Percentiles rank a stretch among this genome's conserved stretches.
phyloP scores from a whole-genome alignment of 345 rosid genomes.

The Aethionema arabicum region DNA sequence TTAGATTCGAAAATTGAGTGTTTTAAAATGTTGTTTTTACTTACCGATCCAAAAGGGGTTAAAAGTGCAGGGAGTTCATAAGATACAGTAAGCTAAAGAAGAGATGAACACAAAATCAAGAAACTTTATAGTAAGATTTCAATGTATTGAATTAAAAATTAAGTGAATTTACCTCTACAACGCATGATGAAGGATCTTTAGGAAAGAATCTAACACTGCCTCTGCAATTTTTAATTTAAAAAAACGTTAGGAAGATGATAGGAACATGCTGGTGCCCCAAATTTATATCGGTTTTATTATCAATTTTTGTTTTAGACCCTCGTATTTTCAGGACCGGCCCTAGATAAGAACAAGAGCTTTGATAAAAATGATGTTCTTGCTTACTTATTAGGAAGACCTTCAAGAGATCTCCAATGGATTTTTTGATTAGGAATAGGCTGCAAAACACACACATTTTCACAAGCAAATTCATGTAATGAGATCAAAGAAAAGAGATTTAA shows the following conservation, averaged over 20 bases:
- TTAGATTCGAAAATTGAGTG: conserved; percentile 9
- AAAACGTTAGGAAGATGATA: conserved; percentile 5
- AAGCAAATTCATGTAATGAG: not conserved
- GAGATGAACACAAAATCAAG: not conserved
- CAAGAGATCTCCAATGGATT: conserved; percentile 93
- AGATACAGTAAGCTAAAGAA: conserved; percentile 83
- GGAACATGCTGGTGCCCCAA: too few relatives aligned
- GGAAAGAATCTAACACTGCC: conserved; percentile 87
- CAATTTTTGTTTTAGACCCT: too few relatives aligned
- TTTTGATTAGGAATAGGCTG: conserved; percentile 91
- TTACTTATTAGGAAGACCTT: conserved; percentile 90
- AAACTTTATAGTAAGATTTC: not conserved
- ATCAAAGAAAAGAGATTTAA: not conserved
- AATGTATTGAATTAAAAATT: not conserved
- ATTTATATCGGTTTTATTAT: too few relatives aligned
- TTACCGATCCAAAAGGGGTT: conserved; percentile 79
- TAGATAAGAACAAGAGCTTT: too few relatives aligned
- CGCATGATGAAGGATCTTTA: conserved; percentile 71
- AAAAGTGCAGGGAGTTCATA: conserved; percentile 87
- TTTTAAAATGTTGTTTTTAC: conserved; percentile 24
- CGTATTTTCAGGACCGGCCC: too few relatives aligned
- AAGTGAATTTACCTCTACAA: conserved; percentile 59
- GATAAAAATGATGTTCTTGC: not conserved
- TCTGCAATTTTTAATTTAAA: conserved; percentile 42
- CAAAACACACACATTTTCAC: not conserved